Percentiles rank a stretch among this genome's conserved stretches.
These are phyloP conservation scores for Orbilia javanica DNA, from an alignment of 2,329 filamentous ascomycete genomes.

Conservation along the genomic window DNA sequence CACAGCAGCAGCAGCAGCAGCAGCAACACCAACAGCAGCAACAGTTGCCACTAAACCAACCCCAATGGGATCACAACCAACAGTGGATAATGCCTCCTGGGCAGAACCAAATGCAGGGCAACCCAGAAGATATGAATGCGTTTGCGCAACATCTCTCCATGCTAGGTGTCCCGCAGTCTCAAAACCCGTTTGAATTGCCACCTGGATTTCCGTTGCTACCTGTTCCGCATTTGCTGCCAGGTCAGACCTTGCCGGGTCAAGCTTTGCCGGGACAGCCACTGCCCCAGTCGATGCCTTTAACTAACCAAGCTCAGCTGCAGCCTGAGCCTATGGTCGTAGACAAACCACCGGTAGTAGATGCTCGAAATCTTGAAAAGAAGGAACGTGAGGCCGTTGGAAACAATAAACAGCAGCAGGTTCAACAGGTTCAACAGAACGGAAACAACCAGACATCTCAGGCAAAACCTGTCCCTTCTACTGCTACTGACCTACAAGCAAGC, in stretches of 20 bases:
- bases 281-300: constrained; percentile 30
- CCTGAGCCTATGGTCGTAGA: constrained; percentile 55
- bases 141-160: constrained; percentile 50
- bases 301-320: constrained; percentile 44
- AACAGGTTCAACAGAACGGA: constrained; percentile 28
- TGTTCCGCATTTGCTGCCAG: constrained; percentile 32
- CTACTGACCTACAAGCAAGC: constrained; percentile 49
- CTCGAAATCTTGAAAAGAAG: constrained; percentile 29
- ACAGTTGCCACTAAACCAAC: constrained; percentile 6
- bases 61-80: constrained; percentile 43
- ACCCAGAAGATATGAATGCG: constrained; percentile 34
- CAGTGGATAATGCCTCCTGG: constrained; percentile 39
- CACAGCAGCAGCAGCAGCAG: constrained; percentile 10
- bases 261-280: constrained; percentile 24
- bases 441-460: constrained; percentile 9
- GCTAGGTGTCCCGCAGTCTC: constrained; percentile 33
- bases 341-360: constrained; percentile 30
- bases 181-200: constrained; percentile 36
- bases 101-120: constrained; percentile 26
- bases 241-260: constrained; percentile 28
- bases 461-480: neutral
- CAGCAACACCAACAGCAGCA: constrained; percentile 24
- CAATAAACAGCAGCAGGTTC: constrained; percentile 23
- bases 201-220: constrained; percentile 38
- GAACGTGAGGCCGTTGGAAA: constrained; percentile 24